A percentile compares a stretch with the other conserved stretches of the same genome.
Evolutionary conservation across 2,329 filamentous ascomycete species (phyloP).

Genomic region (Aureobasidium lini): DNA sequence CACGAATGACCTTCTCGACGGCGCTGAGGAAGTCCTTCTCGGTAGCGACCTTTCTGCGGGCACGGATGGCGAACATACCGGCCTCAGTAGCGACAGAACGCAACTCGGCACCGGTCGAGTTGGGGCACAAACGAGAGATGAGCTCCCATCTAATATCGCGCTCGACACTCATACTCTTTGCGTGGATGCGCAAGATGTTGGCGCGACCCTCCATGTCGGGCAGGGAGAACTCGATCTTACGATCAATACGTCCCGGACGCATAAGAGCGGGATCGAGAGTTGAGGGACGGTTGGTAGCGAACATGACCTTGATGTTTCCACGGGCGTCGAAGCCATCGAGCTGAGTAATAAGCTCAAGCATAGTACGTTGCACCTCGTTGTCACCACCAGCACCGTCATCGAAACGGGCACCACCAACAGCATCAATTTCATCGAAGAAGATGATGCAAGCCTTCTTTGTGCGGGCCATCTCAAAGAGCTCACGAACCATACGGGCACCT

Average conservation of each 20-base stretch:
- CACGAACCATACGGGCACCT: slow-evolving; percentile 94
- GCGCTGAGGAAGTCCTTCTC: slow-evolving; percentile 98
- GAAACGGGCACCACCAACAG: slow-evolving; percentile 90
- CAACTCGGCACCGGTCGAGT: slow-evolving; percentile 92
- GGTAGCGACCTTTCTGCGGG: slow-evolving; percentile 90
- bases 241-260: slow-evolving; percentile 93
- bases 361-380: slow-evolving; percentile 95
- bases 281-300: slow-evolving; percentile 92
- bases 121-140: slow-evolving; percentile 93
- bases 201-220: slow-evolving; percentile 95
- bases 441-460: slow-evolving; percentile 99
- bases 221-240: slow-evolving; percentile 97
- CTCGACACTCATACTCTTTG: slow-evolving; percentile 99
- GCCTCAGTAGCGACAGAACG: slow-evolving; percentile 96
- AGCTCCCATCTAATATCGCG: slow-evolving; percentile 98
- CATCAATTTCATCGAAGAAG: slow-evolving; percentile 98
- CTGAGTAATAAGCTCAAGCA: slow-evolving; percentile 96
- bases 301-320: slow-evolving; percentile 99
- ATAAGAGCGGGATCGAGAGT: slow-evolving; percentile 95
- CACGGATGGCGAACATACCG: slow-evolving; percentile 95
- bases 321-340: slow-evolving; percentile 92
- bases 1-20: slow-evolving; percentile 99
- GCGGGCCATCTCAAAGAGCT: slow-evolving; percentile 98
- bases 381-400: slow-evolving; percentile 95
- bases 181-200: slow-evolving; percentile 96